Conservation (phyloP, 2,329 filamentous ascomycete species). For the Thermoascus crustaceus region DNA sequence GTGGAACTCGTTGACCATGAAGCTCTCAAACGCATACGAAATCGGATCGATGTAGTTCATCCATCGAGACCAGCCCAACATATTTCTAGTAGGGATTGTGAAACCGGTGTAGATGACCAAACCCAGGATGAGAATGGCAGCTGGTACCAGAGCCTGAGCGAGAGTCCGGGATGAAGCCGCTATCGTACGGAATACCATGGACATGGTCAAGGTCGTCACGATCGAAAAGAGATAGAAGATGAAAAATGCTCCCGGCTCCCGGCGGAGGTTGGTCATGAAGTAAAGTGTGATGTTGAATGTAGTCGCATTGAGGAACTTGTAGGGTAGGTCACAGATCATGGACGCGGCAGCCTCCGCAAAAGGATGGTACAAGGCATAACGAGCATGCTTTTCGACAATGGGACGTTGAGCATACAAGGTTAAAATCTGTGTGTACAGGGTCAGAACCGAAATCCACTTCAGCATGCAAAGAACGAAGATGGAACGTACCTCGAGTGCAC, state of each 20-base stretch:
- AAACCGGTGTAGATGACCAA: conserved; percentile 45
- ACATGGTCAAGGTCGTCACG: conserved; percentile 66
- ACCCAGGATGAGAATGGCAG: conserved; percentile 41
- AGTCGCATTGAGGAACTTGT: conserved; percentile 67
- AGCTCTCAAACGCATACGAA: conserved; percentile 68
- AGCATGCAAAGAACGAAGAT: conserved; percentile 28
- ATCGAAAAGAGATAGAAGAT: conserved; percentile 75
- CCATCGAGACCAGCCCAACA: conserved; percentile 76
- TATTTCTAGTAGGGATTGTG: conserved; percentile 45
- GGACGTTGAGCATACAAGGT: conserved; percentile 81
- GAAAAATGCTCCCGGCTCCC: conserved; percentile 71
- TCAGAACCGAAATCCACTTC: too few relatives aligned
- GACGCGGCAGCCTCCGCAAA: conserved; percentile 80
- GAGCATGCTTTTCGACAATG: conserved; percentile 82
- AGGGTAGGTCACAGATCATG: conserved; percentile 78
- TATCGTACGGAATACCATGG: conserved; percentile 77
- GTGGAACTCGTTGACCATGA: conserved; percentile 79
- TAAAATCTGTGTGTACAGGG: too few relatives aligned
- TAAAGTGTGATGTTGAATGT: conserved; percentile 74
- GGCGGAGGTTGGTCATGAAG: conserved; percentile 75
- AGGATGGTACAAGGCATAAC: conserved; percentile 84
- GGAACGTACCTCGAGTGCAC: conserved; percentile 58
- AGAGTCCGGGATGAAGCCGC: conserved; percentile 65
- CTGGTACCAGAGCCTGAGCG: conserved; percentile 49
- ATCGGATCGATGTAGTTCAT: conserved; percentile 74